These are phyloP conservation scores for Penicillium cosmopolitanum DNA, from an alignment of 495 filamentous ascomycete genomes.

Conservation along the genomic window DNA sequence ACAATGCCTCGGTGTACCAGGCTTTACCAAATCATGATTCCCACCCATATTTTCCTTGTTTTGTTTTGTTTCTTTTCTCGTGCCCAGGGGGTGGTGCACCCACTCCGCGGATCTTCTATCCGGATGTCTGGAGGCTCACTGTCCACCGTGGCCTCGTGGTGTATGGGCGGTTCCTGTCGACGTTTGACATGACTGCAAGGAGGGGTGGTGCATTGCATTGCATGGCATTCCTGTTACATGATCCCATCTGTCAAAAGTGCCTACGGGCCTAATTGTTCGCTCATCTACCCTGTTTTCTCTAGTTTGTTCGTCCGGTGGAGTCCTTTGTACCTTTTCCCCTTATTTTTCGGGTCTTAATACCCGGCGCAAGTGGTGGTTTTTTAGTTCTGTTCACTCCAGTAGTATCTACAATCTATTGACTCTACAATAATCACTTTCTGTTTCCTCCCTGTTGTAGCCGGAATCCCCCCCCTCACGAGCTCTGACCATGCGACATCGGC, in stretches of 20 bases:
- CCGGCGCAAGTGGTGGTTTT: slow-evolving; percentile 23
- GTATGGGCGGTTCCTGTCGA: neutral
- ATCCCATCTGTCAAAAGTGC: slow-evolving; percentile 22
- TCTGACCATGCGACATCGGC: neutral
- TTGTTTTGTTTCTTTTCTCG: neutral
- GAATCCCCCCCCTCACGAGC: neutral
- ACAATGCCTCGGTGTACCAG: slow-evolving; percentile 1
- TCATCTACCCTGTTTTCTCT: slow-evolving; percentile 17
- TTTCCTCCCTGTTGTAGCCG: neutral
- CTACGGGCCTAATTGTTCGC: slow-evolving; percentile 24
- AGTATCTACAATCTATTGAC: slow-evolving; percentile 7
- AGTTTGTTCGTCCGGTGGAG: slow-evolving; percentile 11
- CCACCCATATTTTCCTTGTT: slow-evolving; percentile 1
- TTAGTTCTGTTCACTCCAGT: slow-evolving; percentile 13
- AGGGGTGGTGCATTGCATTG: neutral
- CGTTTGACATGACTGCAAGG: neutral
- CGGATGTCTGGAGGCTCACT: too few species aligned
- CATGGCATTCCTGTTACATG: slow-evolving; percentile 19
- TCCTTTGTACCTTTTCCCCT: slow-evolving; percentile 3
- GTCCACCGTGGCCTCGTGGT: neutral
- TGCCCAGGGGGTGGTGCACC: neutral
- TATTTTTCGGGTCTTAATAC: slow-evolving; percentile 9
- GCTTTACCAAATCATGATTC: slow-evolving; percentile 3
- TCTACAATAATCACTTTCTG: neutral
- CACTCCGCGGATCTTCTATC: neutral